These are phyloP conservation scores for Drosera capensis DNA, from an alignment of 148 eudicot genomes.

Conservation along the genomic window DNA sequence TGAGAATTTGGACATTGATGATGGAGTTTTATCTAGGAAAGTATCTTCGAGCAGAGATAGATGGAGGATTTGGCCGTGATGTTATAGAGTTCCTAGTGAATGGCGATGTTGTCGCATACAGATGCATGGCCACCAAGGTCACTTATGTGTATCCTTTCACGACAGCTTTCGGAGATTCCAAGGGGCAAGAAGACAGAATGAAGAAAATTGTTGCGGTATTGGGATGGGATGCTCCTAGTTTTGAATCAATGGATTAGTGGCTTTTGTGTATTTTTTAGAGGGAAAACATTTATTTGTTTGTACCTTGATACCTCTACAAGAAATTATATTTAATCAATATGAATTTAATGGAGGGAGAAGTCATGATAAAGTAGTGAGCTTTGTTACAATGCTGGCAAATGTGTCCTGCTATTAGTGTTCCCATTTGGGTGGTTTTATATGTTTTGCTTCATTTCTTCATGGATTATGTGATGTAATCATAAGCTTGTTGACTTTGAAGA, in stretches of 20 bases:
- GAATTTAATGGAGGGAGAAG: too few species aligned
- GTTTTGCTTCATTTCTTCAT: too few species aligned
- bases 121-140: conserved; percentile 88
- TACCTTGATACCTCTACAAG: too few species aligned
- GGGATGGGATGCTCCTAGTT: conserved; percentile 85
- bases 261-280: too few species aligned
- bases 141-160: conserved; percentile 88
- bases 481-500: too few species aligned
- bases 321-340: too few species aligned
- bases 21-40: conserved; percentile 27
- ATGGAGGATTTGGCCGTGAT: conserved; percentile 86
- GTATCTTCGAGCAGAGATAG: conserved; percentile 76
- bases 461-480: too few species aligned
- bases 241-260: conserved; percentile 51
- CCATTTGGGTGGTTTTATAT: too few species aligned
- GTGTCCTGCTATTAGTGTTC: too few species aligned
- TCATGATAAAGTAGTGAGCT: too few species aligned
- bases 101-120: conserved; percentile 71
- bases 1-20: conserved; percentile 2
- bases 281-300: too few species aligned
- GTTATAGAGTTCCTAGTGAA: conserved; percentile 73
- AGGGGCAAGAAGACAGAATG: conserved; percentile 86
- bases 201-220: conserved; percentile 51
- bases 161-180: conserved; percentile 93
- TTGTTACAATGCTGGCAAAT: too few species aligned